Conservation (phyloP, 2,329 filamentous ascomycete species). For the Beauveria pseudobassiana region DNA sequence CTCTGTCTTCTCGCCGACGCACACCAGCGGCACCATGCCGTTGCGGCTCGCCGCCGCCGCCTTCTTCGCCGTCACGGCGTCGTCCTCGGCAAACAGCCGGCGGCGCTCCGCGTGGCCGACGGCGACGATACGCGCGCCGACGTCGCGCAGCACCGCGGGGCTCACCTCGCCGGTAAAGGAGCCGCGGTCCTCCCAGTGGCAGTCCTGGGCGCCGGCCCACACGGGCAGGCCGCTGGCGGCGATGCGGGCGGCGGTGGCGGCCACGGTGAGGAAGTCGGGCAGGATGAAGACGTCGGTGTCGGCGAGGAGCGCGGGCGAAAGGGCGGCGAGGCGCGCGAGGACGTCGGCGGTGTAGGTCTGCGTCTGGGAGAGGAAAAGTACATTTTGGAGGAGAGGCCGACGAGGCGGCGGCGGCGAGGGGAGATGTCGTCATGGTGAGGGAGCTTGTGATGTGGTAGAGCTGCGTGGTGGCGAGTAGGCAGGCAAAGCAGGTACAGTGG, state of each 20-base stretch:
- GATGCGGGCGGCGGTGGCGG: conserved; percentile 42
- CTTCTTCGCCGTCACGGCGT: conserved; percentile 59
- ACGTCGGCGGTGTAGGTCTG: conserved; percentile 46
- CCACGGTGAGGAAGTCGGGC: conserved; percentile 66
- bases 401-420: conserved; percentile 47
- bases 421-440: conserved; percentile 17
- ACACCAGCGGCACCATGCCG: conserved; percentile 69
- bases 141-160: conserved; percentile 55
- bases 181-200: conserved; percentile 60
- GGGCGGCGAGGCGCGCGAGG: conserved; percentile 36
- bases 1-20: conserved; percentile 62
- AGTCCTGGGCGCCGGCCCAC: conserved; percentile 69
- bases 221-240: conserved; percentile 27
- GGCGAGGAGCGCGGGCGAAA: conserved; percentile 32
- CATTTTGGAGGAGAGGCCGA: conserved; percentile 72
- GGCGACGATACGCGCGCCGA: conserved; percentile 67
- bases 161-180: conserved; percentile 75
- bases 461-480: no score
- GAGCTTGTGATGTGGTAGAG: background rate
- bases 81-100: conserved; percentile 66
- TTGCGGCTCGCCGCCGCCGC: conserved; percentile 60
- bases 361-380: conserved; percentile 67
- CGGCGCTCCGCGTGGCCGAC: conserved; percentile 76
- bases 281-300: conserved; percentile 67
- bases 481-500: background rate